Conservation (phyloP, 768 basidiomycete genomes). For the Boletus tylopilopsis region DNA sequence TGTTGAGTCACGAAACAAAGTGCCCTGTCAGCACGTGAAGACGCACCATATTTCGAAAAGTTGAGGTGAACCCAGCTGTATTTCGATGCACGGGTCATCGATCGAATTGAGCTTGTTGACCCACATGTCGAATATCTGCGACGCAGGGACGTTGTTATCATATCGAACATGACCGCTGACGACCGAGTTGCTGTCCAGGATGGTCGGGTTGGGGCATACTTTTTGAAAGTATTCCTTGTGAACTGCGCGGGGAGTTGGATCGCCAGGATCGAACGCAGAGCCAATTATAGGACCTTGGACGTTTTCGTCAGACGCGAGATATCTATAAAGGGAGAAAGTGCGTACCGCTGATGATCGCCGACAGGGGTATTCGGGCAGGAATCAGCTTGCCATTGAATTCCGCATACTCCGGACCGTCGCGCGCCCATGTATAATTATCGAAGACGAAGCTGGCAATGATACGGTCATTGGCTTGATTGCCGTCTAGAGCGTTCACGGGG, state of each 20-base stretch:
- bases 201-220: constrained; percentile 43
- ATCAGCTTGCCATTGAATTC: constrained; percentile 48
- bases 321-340: background rate
- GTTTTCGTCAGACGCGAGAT: background rate
- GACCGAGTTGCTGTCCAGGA: constrained; percentile 27
- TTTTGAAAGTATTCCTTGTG: constrained; percentile 41
- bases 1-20: background rate
- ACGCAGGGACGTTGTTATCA: constrained; percentile 28
- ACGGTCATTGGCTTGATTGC: background rate
- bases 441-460: constrained; percentile 44
- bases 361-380: constrained; percentile 52
- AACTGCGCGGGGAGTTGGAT: constrained; percentile 42
- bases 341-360: constrained; percentile 49
- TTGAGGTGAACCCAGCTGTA: constrained; percentile 34
- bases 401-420: constrained; percentile 39
- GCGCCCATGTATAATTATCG: constrained; percentile 56
- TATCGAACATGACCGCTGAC: constrained; percentile 20
- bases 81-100: constrained; percentile 48
- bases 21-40: background rate
- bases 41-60: constrained; percentile 55
- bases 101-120: constrained; percentile 40
- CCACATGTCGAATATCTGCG: constrained; percentile 43
- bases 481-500: too few species aligned
- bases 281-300: constrained; percentile 42
- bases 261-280: constrained; percentile 33